These are phyloP conservation scores for Exidia glandulosa DNA, from an alignment of 768 basidiomycete genomes.

Conservation along the genomic window DNA sequence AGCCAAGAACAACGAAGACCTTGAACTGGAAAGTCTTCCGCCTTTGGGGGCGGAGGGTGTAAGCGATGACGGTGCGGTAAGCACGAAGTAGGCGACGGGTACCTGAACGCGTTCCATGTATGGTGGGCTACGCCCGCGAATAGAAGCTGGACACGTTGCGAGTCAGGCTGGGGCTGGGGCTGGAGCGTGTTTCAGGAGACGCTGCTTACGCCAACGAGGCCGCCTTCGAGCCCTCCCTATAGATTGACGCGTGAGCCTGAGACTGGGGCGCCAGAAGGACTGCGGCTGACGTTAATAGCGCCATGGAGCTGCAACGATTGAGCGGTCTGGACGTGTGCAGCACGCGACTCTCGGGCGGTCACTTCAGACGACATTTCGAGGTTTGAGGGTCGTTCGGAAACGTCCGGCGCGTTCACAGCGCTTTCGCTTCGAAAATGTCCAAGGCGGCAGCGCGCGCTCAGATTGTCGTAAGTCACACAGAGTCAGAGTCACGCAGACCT, in stretches of 20 bases:
- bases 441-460: constrained; percentile 62
- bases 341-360: background rate
- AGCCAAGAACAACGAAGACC: background rate
- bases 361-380: background rate
- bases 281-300: background rate
- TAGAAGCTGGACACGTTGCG: constrained; percentile 24
- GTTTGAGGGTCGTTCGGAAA: background rate
- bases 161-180: background rate
- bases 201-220: background rate
- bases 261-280: background rate
- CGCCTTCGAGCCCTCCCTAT: background rate
- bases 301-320: background rate
- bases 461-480: constrained; percentile 49
- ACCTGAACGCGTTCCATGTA: constrained; percentile 68
- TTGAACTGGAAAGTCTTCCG: background rate
- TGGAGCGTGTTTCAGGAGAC: background rate
- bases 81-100: background rate
- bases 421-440: constrained; percentile 38
- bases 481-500: constrained; percentile 5
- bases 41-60: background rate
- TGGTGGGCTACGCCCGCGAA: constrained; percentile 52
- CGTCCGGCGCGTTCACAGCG: background rate
- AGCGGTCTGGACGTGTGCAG: background rate
- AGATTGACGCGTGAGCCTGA: background rate
- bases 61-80: background rate